Evolutionary conservation across 148 eudicot species (phyloP).

Genomic region (Diospyros lotus): DNA sequence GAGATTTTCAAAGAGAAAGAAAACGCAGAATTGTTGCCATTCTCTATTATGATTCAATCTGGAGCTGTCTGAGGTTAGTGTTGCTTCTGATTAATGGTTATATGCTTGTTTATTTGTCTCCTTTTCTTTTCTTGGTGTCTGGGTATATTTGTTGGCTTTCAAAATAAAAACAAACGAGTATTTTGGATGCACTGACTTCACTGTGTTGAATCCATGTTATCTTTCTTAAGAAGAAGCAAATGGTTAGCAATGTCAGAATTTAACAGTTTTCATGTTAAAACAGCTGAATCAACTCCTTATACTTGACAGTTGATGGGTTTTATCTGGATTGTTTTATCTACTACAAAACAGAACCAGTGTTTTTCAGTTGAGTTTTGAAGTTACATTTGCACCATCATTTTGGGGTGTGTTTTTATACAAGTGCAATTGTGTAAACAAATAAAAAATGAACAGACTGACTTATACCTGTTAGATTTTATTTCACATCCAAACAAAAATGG

Average conservation of each 20-base stretch:
- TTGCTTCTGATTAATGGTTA: background rate
- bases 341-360: background rate
- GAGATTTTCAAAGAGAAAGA: slow-evolving; percentile 53
- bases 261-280: background rate
- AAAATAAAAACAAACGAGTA: background rate
- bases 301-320: background rate
- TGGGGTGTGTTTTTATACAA: too few species aligned
- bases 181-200: background rate
- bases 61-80: background rate
- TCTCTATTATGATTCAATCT: slow-evolving; percentile 49
- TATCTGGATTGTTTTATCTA: background rate
- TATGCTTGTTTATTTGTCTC: background rate
- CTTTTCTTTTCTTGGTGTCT: background rate
- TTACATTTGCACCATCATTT: too few species aligned
- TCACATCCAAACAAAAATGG: too few species aligned
- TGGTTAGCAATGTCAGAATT: background rate
- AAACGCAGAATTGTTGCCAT: slow-evolving; percentile 63
- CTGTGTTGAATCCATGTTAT: background rate
- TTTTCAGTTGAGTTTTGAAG: too few species aligned
- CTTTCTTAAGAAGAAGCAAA: background rate
- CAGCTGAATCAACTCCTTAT: background rate
- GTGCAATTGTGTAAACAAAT: too few species aligned
- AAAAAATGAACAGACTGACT: too few species aligned
- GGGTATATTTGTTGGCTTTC: background rate
- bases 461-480: too few species aligned